Percentiles rank a stretch among this genome's conserved stretches.
Conservation (phyloP, 345 rosid species). For the Syzygium jambos region DNA sequence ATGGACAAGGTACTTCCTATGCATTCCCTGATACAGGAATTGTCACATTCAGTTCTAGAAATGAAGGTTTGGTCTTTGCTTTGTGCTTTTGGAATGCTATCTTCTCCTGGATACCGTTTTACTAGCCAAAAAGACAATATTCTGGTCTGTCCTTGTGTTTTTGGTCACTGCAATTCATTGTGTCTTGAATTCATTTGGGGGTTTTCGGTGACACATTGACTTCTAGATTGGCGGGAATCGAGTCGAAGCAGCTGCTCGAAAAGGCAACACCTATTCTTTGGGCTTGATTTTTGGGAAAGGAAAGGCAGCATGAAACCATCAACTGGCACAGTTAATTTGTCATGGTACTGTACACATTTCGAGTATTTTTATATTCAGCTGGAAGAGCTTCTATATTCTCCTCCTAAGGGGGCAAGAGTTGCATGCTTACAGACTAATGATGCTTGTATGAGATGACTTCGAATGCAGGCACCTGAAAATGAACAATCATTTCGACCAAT, state of each 20-base stretch:
- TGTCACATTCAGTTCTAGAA: background rate
- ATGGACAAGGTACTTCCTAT: conserved; percentile 76
- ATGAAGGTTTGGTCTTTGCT: background rate
- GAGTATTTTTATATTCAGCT: background rate
- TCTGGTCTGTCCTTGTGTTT: background rate
- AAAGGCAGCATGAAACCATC: conserved; percentile 38
- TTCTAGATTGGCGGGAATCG: conserved; percentile 69
- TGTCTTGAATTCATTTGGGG: background rate
- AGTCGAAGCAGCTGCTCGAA: conserved; percentile 65
- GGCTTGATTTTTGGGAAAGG: conserved; percentile 58
- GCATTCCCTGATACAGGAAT: background rate
- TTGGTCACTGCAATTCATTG: background rate
- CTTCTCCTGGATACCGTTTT: background rate
- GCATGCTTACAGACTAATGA: background rate
- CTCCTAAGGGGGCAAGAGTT: background rate
- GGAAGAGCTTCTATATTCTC: background rate
- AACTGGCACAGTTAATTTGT: background rate
- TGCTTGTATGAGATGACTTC: background rate
- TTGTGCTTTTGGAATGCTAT: background rate
- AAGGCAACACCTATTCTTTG: conserved; percentile 71
- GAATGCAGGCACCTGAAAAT: background rate
- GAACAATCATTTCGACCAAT: background rate
- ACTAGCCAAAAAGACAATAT: background rate
- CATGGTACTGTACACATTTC: background rate
- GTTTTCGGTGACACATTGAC: background rate